These are phyloP conservation scores for Cutaneotrichosporon mucoides DNA, from an alignment of 1,284 basidiomycete genomes.

Conservation along the genomic window DNA sequence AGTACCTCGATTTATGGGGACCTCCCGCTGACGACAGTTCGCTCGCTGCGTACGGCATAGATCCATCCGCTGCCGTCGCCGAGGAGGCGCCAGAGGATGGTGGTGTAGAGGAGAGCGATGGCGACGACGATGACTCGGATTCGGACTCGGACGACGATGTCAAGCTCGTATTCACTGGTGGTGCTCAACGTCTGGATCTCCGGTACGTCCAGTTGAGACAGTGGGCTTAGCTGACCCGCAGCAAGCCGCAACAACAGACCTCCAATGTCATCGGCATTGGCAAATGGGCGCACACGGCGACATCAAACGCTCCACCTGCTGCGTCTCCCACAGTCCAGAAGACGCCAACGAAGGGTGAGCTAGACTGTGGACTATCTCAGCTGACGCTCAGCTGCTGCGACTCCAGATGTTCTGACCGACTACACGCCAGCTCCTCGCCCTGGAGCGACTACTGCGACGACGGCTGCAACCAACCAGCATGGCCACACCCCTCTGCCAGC, in stretches of 20 bases:
- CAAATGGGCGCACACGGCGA: constrained; percentile 46
- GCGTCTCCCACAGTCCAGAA: constrained; percentile 19
- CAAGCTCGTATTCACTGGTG: constrained; percentile 46
- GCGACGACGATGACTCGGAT: constrained; percentile 33
- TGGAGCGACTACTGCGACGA: constrained; percentile 15
- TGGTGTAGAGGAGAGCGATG: constrained; percentile 41
- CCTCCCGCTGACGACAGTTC: constrained; percentile 25
- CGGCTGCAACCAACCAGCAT: constrained; percentile 28
- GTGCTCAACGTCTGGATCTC: constrained; percentile 24
- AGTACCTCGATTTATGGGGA: not conserved
- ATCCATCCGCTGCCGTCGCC: constrained; percentile 28
- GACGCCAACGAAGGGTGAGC: constrained; percentile 26
- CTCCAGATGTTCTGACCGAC: constrained; percentile 75
- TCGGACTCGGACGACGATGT: constrained; percentile 48
- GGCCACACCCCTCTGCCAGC: constrained; percentile 1
- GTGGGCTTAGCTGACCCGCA: constrained; percentile 7
- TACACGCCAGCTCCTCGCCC: constrained; percentile 80
- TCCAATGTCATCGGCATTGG: constrained; percentile 44
- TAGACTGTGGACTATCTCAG: not conserved
- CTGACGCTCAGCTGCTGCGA: constrained; percentile 39
- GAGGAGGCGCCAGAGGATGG: constrained; percentile 37
- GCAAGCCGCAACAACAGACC: constrained; percentile 39
- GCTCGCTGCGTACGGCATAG: constrained; percentile 44
- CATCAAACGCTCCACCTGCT: constrained; percentile 24
- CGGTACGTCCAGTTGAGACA: constrained; percentile 5